Base-by-base conservation (phyloP, 1,284 basidiomycete genomes). In the Cryptococcus wingfieldii region DNA sequence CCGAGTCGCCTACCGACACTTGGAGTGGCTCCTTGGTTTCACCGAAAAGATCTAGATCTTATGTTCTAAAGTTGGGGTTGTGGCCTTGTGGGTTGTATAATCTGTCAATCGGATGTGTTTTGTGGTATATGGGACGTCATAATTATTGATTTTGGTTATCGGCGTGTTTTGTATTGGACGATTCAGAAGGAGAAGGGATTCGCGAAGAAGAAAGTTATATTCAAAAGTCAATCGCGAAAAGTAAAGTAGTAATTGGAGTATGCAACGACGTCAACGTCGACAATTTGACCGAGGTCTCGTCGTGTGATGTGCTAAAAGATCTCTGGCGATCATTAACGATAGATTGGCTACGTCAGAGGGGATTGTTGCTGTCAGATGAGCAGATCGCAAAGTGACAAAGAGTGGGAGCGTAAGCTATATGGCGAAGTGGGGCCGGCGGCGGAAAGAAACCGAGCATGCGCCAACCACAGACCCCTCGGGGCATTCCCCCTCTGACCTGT, bases 11-110 rank as follows among this genome's bases (percentile, higher is more conserved):
- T 58, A 54, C 42, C 52, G 50, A 52, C 56, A 64, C 25, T 53
- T 66, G 28, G 27, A 56, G 51, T 66, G 64, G 64, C 41, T 64
- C 8, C 51, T 66, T 3, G 60, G 64, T 13, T 53, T 52, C n/a
- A 54, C 57, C 12, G 60, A 61, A n/a, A 44, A 38, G 41, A 50
- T 63, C 43, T 43, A 56, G 18, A 19, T 25, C n/a, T 42, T 19
- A 16, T 23, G 23, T 23, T 23, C 23, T 23, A 23, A 23, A 14
- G 25, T 7, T 16, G 3, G 31, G 31, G 19, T 19, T 19, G 19
- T 7, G 41, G 14, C 16, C 8, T 34, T 34, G 1, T 34, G 31
- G 31, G 31, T 34, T 34, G 31, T 34, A 34, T 34, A 34, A 34
- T 34, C 31, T 34, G 31, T 34, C 31, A 10, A 8, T 34, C 10